Evolutionary conservation across 805 yeast species (phyloP), one percentile per base, ranked within the genome.

Genomic region (Metschnikowia continentalis): DNA sequence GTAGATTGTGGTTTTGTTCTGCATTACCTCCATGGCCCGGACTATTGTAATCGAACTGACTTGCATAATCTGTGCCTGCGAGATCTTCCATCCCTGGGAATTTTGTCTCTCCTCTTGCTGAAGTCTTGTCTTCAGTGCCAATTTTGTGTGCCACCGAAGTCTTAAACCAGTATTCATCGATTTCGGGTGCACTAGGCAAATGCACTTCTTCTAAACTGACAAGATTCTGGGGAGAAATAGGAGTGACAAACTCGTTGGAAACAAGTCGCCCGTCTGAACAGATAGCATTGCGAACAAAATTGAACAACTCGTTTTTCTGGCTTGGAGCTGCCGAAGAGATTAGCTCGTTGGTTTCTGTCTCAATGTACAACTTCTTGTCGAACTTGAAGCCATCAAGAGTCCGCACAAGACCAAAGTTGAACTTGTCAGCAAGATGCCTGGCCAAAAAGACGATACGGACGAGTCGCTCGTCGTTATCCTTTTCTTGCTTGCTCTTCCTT

Each of bases 391-490:
- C 70, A 23, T 74, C 73, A 3, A 61, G 67, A 2, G 75, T 70
- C 56, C 80, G 68, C n/a, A 76, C 70, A 26, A 83, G 60, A 1
- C 88, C 89, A 66, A 80, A 81, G 15, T 75, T 74, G 58, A 71
- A 79, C 43, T 71, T 65, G 47, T 80, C 80, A 2, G 86, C 78
- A 23, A 83, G 64, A 46, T 71, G 67, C n/a, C 77, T 61, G 0
- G 82, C 81, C 54, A 83, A 66, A 15, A 81, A 62, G 4, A 80
- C 59, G 13, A 83, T 75, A 50, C 88, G 68, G 2, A 78, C 65
- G 15, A 77, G 72, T 57, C 88, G 66, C 44, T 76, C 79, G 47
- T 74, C 74, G 54, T 79, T 82, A 48, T 78, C 77, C 15, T 68
- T 64, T 49, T 66, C 73, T 57, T 64, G 64, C 20, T 65, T 60